Evolutionary conservation across 78 protist genomes (phyloP), one percentile per base, ranked within the genome.

Genomic region (Emiliania huxleyi): DNA sequence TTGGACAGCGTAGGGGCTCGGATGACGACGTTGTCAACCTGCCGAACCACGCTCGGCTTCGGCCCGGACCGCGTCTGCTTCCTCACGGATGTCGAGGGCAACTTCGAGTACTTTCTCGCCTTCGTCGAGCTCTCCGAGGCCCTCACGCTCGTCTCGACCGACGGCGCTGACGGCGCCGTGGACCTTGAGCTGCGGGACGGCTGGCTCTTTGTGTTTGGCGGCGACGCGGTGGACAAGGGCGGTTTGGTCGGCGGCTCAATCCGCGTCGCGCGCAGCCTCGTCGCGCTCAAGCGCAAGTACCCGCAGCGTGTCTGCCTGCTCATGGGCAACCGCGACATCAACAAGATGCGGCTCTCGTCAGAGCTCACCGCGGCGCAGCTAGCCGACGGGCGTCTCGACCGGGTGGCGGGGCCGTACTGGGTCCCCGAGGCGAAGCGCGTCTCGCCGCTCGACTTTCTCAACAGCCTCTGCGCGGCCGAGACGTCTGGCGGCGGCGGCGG

Each of bases 301-400:
- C 94, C 91, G 43, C 43, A 84, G 35, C 49, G 83, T 18, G 94
- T 92, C 26, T 1, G 4, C 29, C 83, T 75, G n/a, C 23, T 92
- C 38, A 37, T 92, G 43, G 94, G 94, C 84, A 92, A 92, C 91
- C 83, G 94, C 46, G 94, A 92, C 91, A 2, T 42, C 91, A 92
- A 92, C 94, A 92, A 92, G 91, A 42, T 92, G 44, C 43, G 91
- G 33, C 0, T 92, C 46, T 12, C 56, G 3, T 25, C 62, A 22
- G 77, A 87, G 73, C 91, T 87, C 25, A 8, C 6, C 8, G 73
- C 69, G n/a, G 11, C 75, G 75, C 75, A 62, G 75, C 11, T 62
- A 3, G 75, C 75, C 29, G 44, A 5, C 83, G 42, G 83, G n/a
- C 18, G 18, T 45, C 85, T 40, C 85, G 11, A 3, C 46, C 23